Conservation (phyloP, 768 basidiomycete genomes). For the Auriscalpium microsporum region DNA sequence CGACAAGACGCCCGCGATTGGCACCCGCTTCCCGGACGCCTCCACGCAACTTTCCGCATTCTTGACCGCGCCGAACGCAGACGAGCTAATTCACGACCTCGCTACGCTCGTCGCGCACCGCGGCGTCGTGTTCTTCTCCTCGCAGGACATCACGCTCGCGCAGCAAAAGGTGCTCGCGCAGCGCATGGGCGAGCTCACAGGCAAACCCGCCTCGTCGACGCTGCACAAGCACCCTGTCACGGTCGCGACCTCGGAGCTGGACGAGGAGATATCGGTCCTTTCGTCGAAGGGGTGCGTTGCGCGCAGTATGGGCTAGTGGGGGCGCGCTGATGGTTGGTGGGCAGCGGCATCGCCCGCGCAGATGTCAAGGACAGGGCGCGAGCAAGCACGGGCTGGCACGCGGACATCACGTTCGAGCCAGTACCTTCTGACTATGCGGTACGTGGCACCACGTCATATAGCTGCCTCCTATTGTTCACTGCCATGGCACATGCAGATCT, state of each 20-base stretch:
- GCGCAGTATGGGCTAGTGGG: not conserved
- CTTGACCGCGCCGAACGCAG: constrained; percentile 36
- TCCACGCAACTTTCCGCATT: constrained; percentile 39
- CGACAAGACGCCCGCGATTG: constrained; percentile 46
- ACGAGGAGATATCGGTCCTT: constrained; percentile 47
- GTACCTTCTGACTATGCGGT: constrained; percentile 54
- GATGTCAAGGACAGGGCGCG: constrained; percentile 25
- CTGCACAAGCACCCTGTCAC: constrained; percentile 54
- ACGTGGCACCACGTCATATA: constrained; percentile 1
- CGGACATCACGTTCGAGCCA: constrained; percentile 53
- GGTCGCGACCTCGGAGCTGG: constrained; percentile 38
- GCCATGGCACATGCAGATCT: constrained; percentile 17
- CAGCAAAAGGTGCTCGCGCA: constrained; percentile 44
- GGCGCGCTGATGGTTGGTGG: not conserved
- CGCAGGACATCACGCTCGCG: constrained; percentile 40
- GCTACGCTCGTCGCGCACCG: constrained; percentile 45
- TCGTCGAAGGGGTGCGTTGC: constrained; percentile 31
- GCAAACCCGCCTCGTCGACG: constrained; percentile 37
- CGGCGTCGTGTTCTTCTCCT: constrained; percentile 58
- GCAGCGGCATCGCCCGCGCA: constrained; percentile 31
- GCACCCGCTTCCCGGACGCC: constrained; percentile 40
- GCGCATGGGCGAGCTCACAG: constrained; percentile 40
- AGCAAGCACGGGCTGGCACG: constrained; percentile 42
- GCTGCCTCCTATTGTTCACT: not conserved
- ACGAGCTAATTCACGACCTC: constrained; percentile 45